These are phyloP conservation scores for Clathrospora elynae DNA, from an alignment of 2,329 filamentous ascomycete species.

Conservation along the genomic window DNA sequence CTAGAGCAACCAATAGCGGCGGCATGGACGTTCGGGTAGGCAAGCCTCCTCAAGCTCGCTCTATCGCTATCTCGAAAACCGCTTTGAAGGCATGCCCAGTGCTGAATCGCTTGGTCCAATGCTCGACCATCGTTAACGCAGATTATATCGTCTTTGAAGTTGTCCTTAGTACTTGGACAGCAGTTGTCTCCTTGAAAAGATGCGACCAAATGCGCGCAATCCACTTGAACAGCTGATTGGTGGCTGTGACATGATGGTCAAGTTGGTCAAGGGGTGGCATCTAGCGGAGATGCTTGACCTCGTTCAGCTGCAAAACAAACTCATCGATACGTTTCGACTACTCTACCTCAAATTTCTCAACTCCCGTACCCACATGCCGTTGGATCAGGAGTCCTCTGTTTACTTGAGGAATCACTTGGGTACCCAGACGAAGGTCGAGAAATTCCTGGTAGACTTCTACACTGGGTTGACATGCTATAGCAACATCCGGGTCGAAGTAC, in stretches of 20 bases:
- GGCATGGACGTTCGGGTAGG: conserved; percentile 9
- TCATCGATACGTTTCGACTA: conserved; percentile 18
- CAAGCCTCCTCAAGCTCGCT: conserved; percentile 2
- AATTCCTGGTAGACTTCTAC: conserved; percentile 23
- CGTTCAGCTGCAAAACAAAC: conserved; percentile 14
- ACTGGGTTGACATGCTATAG: conserved; percentile 13
- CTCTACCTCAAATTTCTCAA: conserved; percentile 7
- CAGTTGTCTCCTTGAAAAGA: not conserved
- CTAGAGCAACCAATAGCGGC: not conserved
- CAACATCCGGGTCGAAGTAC: conserved; percentile 1
- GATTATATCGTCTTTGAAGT: conserved; percentile 12
- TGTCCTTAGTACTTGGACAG: conserved; percentile 6
- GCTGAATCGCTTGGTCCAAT: conserved; percentile 1
- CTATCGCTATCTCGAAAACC: conserved; percentile 1
- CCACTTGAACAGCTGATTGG: conserved; percentile 11
- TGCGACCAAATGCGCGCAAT: conserved; percentile 1
- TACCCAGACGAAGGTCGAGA: conserved; percentile 17
- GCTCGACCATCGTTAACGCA: conserved; percentile 9
- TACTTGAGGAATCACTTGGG: conserved; percentile 16
- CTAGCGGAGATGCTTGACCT: conserved; percentile 17
- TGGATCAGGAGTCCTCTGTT: conserved; percentile 6
- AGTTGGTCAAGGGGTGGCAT: conserved; percentile 23
- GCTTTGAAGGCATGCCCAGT: conserved; percentile 1
- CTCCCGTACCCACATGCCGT: conserved; percentile 2
- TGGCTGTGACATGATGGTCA: conserved; percentile 10